Base-by-base conservation (phyloP, 2,329 filamentous ascomycete genomes). In the Neocatenulostroma microsporum region DNA sequence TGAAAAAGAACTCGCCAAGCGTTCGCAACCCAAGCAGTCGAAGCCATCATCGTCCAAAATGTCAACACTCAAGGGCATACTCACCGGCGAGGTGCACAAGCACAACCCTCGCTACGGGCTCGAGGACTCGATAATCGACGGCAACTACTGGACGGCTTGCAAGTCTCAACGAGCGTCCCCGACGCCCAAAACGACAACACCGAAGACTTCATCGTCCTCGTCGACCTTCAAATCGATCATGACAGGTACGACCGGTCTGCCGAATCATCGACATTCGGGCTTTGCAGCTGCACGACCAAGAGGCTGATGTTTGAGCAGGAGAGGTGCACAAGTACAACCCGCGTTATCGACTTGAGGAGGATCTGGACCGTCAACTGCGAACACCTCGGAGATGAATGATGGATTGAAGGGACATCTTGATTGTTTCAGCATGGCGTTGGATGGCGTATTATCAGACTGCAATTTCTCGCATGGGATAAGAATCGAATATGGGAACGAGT, bases 81-180 rank as follows among this genome's bases (percentile, higher is more conserved):
- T 44, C 14, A 36, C 26, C 14, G 41, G 41, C 26, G 35, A 41
- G 19, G 41, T 39, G n/a, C 41, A 44, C 19, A 38, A 41, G 36
- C 35, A 41, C 31, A 27, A 44, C 32, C 31, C 34, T 17, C 34
- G 18, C 18, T 44, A 43, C 29, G 26, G 27, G 7, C 19, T 39
- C 11, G 39, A 42, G 21, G 26, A 36, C 17, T 29, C 24, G 12
- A 12, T 40, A 21, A 38, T 21, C 6, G 36, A 30, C 28, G 14
- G 13, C 25, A 13, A 37, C n/a, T 21, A 28, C 18, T 13, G 27
- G 27, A 31, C 27, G 20, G 20, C 12, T n/a, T 21, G 14, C 18
- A 29, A 29, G 26, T 8, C n/a, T n/a, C n/a, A n/a, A n/a, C n/a
- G n/a, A n/a, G n/a, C n/a, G n/a, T n/a, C n/a, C n/a, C n/a, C n/a